Evolutionary conservation across 345 rosid genomes (phyloP).

Genomic region (Eutrema japonicum): DNA sequence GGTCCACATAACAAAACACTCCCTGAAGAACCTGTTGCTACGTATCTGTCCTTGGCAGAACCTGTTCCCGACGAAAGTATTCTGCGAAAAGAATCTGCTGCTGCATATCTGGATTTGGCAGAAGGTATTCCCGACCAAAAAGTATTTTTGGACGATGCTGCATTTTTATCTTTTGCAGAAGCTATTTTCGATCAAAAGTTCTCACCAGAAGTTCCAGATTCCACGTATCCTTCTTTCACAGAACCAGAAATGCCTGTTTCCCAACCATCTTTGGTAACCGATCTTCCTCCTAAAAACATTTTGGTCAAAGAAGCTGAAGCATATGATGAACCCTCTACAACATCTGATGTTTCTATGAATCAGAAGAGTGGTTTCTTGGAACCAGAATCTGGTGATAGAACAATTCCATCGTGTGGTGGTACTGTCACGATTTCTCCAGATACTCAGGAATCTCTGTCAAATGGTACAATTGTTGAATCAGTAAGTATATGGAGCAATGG

Average conservation of each 20-base stretch:
- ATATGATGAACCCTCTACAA: slow-evolving; percentile 37
- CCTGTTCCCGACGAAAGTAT: slow-evolving; percentile 14
- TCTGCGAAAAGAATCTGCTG: slow-evolving; percentile 33
- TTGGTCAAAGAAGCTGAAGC: slow-evolving; percentile 21
- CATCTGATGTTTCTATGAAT: slow-evolving; percentile 37
- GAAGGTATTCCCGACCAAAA: slow-evolving; percentile 45
- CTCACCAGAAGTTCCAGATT: slow-evolving; percentile 42
- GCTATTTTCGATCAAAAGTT: slow-evolving; percentile 43
- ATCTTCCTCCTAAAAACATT: slow-evolving; percentile 17
- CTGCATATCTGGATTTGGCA: slow-evolving; percentile 37
- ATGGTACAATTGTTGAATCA: slow-evolving; percentile 48
- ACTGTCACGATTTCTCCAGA: slow-evolving; percentile 32
- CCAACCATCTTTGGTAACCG: slow-evolving; percentile 20
- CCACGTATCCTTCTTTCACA: slow-evolving; percentile 8
- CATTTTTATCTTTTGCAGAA: slow-evolving; percentile 46
- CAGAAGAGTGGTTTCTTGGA: slow-evolving; percentile 40
- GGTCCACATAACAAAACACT: slow-evolving; percentile 7
- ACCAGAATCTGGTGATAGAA: slow-evolving; percentile 40
- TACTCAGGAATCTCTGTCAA: slow-evolving; percentile 50
- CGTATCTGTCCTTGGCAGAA: neutral
- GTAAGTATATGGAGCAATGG: slow-evolving; percentile 93
- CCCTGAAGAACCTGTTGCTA: slow-evolving; percentile 22
- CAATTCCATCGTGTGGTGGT: slow-evolving; percentile 30
- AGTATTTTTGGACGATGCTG: slow-evolving; percentile 44
- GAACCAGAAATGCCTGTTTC: slow-evolving; percentile 29